A percentile compares a stretch with the other conserved stretches of the same genome.
These are phyloP conservation scores for Phaeomoniella chlamydospora DNA, from an alignment of 2,329 filamentous ascomycete species.

Conservation along the genomic window DNA sequence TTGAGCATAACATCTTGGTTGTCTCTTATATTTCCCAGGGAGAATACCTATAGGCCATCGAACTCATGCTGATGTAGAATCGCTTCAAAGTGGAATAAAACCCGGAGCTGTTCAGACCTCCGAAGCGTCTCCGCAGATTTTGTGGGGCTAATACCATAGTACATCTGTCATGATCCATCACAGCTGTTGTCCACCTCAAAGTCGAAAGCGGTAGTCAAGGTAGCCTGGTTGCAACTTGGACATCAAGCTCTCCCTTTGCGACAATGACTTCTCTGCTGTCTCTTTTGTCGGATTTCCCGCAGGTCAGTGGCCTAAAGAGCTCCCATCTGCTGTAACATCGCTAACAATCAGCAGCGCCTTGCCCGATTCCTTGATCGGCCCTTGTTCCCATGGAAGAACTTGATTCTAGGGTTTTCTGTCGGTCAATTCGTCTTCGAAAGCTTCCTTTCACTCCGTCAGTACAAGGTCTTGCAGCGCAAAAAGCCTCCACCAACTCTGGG, in stretches of 20 bases:
- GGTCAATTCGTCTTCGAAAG: constrained; percentile 85
- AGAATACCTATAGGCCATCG: background rate
- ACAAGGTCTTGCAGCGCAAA: constrained; percentile 66
- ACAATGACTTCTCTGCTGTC: constrained; percentile 12
- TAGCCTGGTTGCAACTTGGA: background rate
- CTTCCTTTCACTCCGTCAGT: constrained; percentile 80
- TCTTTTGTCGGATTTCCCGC: constrained; percentile 11
- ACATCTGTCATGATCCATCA: background rate
- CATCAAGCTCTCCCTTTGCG: background rate
- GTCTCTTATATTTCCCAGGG: background rate
- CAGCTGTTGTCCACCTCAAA: background rate
- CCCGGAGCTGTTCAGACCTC: background rate
- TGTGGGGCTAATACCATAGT: background rate
- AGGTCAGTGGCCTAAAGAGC: constrained; percentile 6
- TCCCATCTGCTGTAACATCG: constrained; percentile 2
- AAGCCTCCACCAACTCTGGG: constrained; percentile 75
- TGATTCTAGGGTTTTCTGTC: constrained; percentile 87
- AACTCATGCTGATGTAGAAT: background rate
- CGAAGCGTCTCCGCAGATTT: background rate
- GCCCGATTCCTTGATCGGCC: constrained; percentile 80
- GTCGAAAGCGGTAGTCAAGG: background rate
- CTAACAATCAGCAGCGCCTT: constrained; percentile 39
- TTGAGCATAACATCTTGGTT: background rate
- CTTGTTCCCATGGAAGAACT: constrained; percentile 90
- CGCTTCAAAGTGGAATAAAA: background rate